Evolutionary conservation across 805 yeast species (phyloP), one percentile per base, ranked within the genome.

Genomic region (Zygoascus flipseniorum): DNA sequence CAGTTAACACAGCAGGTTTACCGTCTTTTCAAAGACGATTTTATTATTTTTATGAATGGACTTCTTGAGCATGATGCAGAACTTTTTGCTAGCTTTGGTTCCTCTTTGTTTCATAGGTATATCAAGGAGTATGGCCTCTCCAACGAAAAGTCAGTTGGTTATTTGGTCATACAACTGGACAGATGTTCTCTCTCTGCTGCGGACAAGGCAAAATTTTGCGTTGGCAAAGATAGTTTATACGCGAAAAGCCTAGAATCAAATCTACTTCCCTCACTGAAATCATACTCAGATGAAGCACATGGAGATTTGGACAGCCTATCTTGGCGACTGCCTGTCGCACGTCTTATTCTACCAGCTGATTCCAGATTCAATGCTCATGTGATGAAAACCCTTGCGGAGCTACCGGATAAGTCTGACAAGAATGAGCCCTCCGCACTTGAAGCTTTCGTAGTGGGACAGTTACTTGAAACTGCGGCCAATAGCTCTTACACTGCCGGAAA

Each of bases 41-140:
- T 73, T 14, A 54, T 65, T 4, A 55, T 59, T 16, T 54, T 62
- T 32, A 55, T 54, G 50, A 44, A 53, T 18, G n/a, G 49, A n/a
- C 47, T 57, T 8, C 9, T 56, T 1, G 47, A 52, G 16, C 49
- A 50, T 13, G 53, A 51, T 14, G 18, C 52, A 5, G 54, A 55
- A n/a, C 58, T 52, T 8, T 56, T 54, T 37, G 48, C 43, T 5
- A 52, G 54, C 11, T 58, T 60, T 52, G 52, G 57, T 8, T 41
- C 52, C 18, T 43, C 26, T 13, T 42, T 11, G 44, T 42, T 42
- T 8, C 44, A 42, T 42, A 42, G 13, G 20, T 42, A 42, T 42
- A 9, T 43, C 55, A 10, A 10, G 43, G 47, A 35, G 16, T 35
- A 35, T 35, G 39, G 39, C 8, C 5, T 8, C 39, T 35, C 39